Base-by-base conservation (phyloP, 805 yeast genomes). In the Pichia nakasei region DNA sequence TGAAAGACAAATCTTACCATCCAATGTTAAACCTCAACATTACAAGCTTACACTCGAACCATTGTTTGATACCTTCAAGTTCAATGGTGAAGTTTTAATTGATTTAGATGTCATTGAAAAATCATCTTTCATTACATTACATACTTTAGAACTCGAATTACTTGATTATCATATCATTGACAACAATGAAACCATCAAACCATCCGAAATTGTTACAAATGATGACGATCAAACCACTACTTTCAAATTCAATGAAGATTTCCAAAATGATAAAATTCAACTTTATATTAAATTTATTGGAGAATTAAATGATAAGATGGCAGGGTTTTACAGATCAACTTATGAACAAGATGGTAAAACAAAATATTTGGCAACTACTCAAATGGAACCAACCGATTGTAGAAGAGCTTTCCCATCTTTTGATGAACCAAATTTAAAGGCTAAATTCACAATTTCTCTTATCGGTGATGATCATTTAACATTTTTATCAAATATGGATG, bases 1-100 rank as follows among this genome's bases (percentile, higher is more conserved):
- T 21, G 41, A 34, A 21, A 58, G 64, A 49, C 63, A 60, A 47
- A 52, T 61, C n/a, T 50, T 64, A 29, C 69, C 68, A 34, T 50
- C 55, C 3, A 71, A 77, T 48, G 86, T 89, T 50, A 75, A 73
- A 51, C 97, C 98, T 27, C 56, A 66, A 35, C 88, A 85, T 63
- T 91, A 91, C 62, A 76, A 79, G 46, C 61, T 91, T 37, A 68
- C 78, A 9, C 64, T 80, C 35, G 60, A 58, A 43, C 63, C 65
- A 8, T 31, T 49, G 12, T 50, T 63, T 37, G 64, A 60, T 15
- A 66, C 68, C 31, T 73, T 73, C 56, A 61, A 69, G 20, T 80
- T 70, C 55, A 55, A 58, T 15, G 85, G 86, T 22, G 58, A 56
- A n/a, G 80, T 73, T n/a, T 53, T 56, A 15, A 75, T 84, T 46